These are phyloP conservation scores for Pneumocystis oryctolagi DNA, from an alignment of 1,139 yeast species.

Conservation along the genomic window DNA sequence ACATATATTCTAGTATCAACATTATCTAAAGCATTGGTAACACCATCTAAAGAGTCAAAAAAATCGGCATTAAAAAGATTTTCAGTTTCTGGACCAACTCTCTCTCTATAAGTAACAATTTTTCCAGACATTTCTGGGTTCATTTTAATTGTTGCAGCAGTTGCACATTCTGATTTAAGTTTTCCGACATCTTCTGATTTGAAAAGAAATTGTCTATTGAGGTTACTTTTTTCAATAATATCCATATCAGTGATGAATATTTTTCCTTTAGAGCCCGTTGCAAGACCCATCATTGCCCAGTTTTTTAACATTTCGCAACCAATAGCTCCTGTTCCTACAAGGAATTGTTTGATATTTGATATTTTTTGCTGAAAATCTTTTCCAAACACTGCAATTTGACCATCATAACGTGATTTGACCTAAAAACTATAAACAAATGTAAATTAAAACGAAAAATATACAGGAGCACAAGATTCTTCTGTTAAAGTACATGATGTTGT, in stretches of 20 bases:
- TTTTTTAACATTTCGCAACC: constrained; percentile 98
- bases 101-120: constrained; percentile 62
- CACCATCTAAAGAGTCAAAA: constrained; percentile 73
- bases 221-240: constrained; percentile 83
- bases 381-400: constrained; percentile 90
- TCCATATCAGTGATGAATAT: constrained; percentile 85
- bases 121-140: constrained; percentile 71
- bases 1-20: constrained; percentile 96
- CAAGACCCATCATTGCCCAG: constrained; percentile 96
- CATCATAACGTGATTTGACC: constrained; percentile 58
- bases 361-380: constrained; percentile 54
- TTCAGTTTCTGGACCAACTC: constrained; percentile 90
- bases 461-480: constrained; percentile 58
- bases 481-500: constrained; percentile 52
- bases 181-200: constrained; percentile 88
- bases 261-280: constrained; percentile 77
- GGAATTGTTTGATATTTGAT: constrained; percentile 64
- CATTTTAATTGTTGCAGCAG: constrained; percentile 67
- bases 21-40: constrained; percentile 91
- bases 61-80: constrained; percentile 70
- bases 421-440: background rate
- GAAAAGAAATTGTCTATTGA: constrained; percentile 90
- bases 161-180: constrained; percentile 82
- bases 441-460: constrained; percentile 24
- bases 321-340: constrained; percentile 97